These are phyloP conservation scores for Aspergillus pseudoterreus DNA, from an alignment of 2,329 filamentous ascomycete species.

Conservation along the genomic window DNA sequence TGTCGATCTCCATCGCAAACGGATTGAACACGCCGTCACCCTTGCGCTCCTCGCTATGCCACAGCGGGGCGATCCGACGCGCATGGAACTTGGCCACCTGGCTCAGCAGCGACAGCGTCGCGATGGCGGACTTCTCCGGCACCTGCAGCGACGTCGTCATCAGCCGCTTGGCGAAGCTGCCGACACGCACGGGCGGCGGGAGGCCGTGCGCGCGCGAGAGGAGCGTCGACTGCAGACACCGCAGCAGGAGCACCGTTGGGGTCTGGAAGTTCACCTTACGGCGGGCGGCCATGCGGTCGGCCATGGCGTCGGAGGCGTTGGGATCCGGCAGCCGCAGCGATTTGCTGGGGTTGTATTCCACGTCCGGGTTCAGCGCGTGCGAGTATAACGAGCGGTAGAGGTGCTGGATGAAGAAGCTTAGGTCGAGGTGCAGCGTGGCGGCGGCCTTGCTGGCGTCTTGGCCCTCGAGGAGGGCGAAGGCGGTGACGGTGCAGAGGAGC, in stretches of 20 bases:
- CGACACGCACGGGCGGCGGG: slow-evolving; percentile 78
- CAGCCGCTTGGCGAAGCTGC: slow-evolving; percentile 88
- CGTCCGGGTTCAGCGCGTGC: slow-evolving; percentile 75
- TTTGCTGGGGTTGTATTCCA: slow-evolving; percentile 73
- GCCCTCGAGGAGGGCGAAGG: slow-evolving; percentile 91
- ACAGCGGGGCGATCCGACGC: slow-evolving; percentile 77
- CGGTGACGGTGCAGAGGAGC: slow-evolving; percentile 91
- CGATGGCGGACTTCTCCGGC: slow-evolving; percentile 83
- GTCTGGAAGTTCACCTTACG: slow-evolving; percentile 92
- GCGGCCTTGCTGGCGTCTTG: slow-evolving; percentile 88
- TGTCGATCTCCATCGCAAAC: slow-evolving; percentile 69
- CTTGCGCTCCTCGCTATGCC: slow-evolving; percentile 90
- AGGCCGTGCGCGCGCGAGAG: slow-evolving; percentile 71
- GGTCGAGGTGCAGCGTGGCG: slow-evolving; percentile 76
- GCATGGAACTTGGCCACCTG: slow-evolving; percentile 78
- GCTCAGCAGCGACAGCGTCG: slow-evolving; percentile 71
- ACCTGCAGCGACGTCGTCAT: slow-evolving; percentile 77
- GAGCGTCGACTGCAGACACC: slow-evolving; percentile 77
- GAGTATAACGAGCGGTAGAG: slow-evolving; percentile 83
- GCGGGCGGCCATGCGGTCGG: slow-evolving; percentile 36
- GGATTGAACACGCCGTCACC: slow-evolving; percentile 86
- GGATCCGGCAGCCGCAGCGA: slow-evolving; percentile 69
- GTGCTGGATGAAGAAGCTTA: slow-evolving; percentile 92
- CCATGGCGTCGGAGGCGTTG: slow-evolving; percentile 43
- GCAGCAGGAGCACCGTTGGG: slow-evolving; percentile 85